Conservation (phyloP, 225 moss, liverwort and hornwort species). For the Lunularia cruciata region DNA sequence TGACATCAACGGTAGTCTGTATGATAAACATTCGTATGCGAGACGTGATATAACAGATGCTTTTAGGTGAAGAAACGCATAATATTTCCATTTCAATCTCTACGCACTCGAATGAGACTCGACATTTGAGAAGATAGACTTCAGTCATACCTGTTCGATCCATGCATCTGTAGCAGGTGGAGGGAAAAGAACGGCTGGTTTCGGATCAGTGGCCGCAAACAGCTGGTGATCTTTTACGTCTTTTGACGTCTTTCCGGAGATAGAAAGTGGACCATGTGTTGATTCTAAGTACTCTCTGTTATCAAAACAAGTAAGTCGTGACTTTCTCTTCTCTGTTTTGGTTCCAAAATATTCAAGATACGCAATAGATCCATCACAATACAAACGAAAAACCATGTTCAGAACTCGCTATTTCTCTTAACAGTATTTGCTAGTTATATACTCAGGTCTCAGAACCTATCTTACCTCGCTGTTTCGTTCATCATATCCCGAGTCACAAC, state of each 20-base stretch:
- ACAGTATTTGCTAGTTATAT: neutral
- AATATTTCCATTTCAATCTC: too few relatives aligned
- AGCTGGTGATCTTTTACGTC: conserved; percentile 66
- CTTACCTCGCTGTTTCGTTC: conserved; percentile 90
- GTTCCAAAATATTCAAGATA: neutral
- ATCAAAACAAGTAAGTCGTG: neutral
- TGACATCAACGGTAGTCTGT: too few relatives aligned
- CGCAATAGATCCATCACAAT: neutral
- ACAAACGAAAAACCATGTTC: neutral
- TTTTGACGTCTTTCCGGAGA: conserved; percentile 65
- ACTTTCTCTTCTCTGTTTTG: too few relatives aligned
- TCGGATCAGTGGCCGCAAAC: conserved; percentile 84
- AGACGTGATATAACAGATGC: too few relatives aligned
- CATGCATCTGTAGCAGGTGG: conserved; percentile 69
- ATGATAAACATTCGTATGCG: too few relatives aligned
- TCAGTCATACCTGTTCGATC: conserved; percentile 76
- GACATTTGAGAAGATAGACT: too few relatives aligned
- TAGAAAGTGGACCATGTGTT: conserved; percentile 56
- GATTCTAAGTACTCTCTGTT: conserved; percentile 75
- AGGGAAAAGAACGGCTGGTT: conserved; percentile 75
- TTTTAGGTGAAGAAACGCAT: too few relatives aligned
- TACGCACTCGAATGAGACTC: too few relatives aligned
- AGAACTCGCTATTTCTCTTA: neutral
- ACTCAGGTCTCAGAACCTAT: too few relatives aligned
- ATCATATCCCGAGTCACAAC: conserved; percentile 96